Evolutionary conservation across 2,329 filamentous ascomycete species (phyloP), one percentile per base, ranked within the genome.

Genomic region (Berkeleyomyces basicola): DNA sequence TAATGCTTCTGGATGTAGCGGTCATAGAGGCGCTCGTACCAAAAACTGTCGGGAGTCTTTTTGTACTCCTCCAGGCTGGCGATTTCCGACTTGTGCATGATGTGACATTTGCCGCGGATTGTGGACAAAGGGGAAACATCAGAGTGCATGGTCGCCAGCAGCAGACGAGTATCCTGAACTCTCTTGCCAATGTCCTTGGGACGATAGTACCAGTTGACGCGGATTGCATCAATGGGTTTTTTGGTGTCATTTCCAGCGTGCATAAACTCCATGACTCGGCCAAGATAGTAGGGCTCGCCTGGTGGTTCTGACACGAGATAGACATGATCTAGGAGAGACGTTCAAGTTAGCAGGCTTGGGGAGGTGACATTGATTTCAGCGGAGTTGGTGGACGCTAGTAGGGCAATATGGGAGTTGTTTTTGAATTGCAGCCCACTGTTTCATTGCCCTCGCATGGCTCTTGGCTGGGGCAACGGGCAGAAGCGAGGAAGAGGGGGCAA

Each of bases 141-240:
- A 36, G 93, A 97, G 74, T 99, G 93, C 93, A 99, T 99, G 39
- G 93, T 96, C 66, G 90, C 92, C 74, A 92, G 96, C 61, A 99
- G 84, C 69, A 92, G 79, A 66, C 93, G 87, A 65, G 88, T 92
- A 77, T 99, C 93, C 72, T 88, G 86, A 68, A 88, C 86, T 75
- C 91, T 93, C 68, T 91, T 88, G 68, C 89, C 88, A 70, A 97
- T 95, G 75, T 99, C 93, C 74, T 93, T 90, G 63, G 93, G 92
- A 47, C 93, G 85, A 73, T 97, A 97, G 74, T 92, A 96, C 93
- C 93, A 99, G 76, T 99, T 99, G 70, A 97, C 88, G 68, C 91
- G 86, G 69, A 99, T 75, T 49, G 89, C 84, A 71, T 96, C 92
- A 67, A 99, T 84, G 0, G 87, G 85, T 64, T 84, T 82, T 62